These are phyloP conservation scores for Mycotypha africana DNA, from an alignment of 371 early-diverging fungal species.

Conservation along the genomic window DNA sequence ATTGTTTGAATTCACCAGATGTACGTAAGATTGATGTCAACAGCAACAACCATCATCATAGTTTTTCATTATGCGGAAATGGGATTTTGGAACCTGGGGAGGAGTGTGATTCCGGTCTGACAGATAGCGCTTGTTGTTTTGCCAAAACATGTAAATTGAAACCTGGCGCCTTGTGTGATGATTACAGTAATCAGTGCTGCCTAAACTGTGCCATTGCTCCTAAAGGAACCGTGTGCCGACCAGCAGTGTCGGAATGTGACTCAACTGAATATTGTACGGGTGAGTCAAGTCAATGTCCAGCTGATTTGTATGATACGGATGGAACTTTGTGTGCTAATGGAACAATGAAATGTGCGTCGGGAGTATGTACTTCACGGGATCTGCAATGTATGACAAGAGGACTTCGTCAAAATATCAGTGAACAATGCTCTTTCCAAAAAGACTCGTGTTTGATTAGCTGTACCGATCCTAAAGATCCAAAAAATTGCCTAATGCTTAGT, in stretches of 20 bases:
- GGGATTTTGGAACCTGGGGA: conserved; percentile 88
- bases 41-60: not conserved
- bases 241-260: conserved; percentile 81
- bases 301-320: conserved; percentile 62
- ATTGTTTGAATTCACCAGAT: conserved; percentile 59
- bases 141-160: conserved; percentile 76
- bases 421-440: conserved; percentile 43
- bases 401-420: conserved; percentile 47
- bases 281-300: conserved; percentile 65
- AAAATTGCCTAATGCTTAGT: conserved; percentile 62
- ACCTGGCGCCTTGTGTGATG: conserved; percentile 72
- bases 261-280: conserved; percentile 81
- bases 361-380: conserved; percentile 85
- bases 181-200: conserved; percentile 85
- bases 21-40: too few relatives aligned
- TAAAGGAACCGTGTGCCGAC: conserved; percentile 68
- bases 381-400: conserved; percentile 73
- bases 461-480: conserved; percentile 47
- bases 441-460: conserved; percentile 69
- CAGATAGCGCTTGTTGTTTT: conserved; percentile 79
- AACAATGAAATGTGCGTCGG: conserved; percentile 76
- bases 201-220: conserved; percentile 63
- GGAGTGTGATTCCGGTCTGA: conserved; percentile 90
- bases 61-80: conserved; percentile 82
- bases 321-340: conserved; percentile 63